Conservation (phyloP, 768 basidiomycete species). For the Neoboletus brunneissimus region DNA sequence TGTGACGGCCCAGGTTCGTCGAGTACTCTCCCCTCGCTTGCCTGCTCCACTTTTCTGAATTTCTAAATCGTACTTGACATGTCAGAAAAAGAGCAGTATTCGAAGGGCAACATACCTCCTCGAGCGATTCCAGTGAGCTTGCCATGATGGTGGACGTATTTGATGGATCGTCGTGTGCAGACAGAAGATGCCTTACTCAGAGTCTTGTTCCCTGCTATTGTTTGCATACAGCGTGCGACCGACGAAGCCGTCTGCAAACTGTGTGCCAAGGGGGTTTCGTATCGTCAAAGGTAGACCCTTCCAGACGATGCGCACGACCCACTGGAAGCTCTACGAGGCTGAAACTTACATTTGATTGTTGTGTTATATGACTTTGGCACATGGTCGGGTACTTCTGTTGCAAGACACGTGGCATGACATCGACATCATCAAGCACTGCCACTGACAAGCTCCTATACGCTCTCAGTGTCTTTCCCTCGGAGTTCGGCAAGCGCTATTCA, state of each 20-base stretch:
- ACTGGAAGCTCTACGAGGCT: background rate
- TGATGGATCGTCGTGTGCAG: background rate
- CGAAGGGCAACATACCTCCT: slow-evolving; percentile 24
- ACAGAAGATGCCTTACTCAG: background rate
- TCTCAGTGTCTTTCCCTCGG: background rate
- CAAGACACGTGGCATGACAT: slow-evolving; percentile 14
- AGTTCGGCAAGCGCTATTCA: background rate
- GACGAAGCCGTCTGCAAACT: slow-evolving; percentile 1
- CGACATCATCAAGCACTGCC: slow-evolving; percentile 17
- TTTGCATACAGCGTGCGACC: slow-evolving; percentile 7
- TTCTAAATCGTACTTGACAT: slow-evolving; percentile 36
- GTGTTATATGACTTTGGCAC: background rate
- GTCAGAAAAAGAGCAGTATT: background rate
- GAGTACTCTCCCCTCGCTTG: slow-evolving; percentile 49
- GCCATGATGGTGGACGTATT: slow-evolving; percentile 17
- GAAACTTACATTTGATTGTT: slow-evolving; percentile 15
- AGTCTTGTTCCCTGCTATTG: background rate
- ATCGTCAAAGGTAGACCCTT: background rate
- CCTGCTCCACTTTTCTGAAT: slow-evolving; percentile 56
- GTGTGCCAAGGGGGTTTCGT: background rate
- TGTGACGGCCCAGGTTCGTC: slow-evolving; percentile 27
- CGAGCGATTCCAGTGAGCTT: slow-evolving; percentile 25
- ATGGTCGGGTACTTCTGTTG: background rate
- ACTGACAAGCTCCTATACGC: slow-evolving; percentile 6
- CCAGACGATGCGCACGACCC: background rate